Conservation (phyloP, 2,329 filamentous ascomycete genomes). For the Diaporthe sp. region DNA sequence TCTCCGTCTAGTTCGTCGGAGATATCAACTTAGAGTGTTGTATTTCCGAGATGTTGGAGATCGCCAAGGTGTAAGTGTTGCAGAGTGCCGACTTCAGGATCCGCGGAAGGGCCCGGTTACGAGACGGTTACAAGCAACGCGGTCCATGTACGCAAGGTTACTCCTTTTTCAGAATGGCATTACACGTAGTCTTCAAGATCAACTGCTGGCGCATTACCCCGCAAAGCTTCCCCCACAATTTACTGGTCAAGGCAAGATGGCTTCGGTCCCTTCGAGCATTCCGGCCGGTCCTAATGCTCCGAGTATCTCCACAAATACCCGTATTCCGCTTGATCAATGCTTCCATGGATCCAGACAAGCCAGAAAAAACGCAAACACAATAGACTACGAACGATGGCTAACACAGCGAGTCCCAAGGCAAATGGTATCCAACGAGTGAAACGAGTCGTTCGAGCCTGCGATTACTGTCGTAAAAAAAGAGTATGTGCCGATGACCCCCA, state of each 20-base stretch:
- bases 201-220: background rate
- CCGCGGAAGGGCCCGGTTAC: constrained; percentile 1
- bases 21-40: background rate
- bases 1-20: background rate
- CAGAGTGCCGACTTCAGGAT: background rate
- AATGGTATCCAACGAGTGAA: background rate
- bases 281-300: background rate
- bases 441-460: constrained; percentile 3
- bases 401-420: background rate
- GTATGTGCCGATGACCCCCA: background rate
- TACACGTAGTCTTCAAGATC: background rate
- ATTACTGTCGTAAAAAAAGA: constrained; percentile 14
- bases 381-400: background rate
- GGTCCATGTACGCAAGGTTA: background rate
- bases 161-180: background rate
- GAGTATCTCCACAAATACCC: background rate
- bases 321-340: background rate
- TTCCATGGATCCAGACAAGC: background rate
- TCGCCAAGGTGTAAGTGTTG: background rate
- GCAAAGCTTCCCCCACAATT: background rate
- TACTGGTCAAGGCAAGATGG: background rate
- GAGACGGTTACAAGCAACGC: background rate
- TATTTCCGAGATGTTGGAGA: background rate
- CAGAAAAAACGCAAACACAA: background rate
- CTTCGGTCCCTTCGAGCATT: background rate